phyloP scores from a whole-genome alignment of 225 moss, liverwort and hornwort species.

The Polytrichum commune region DNA sequence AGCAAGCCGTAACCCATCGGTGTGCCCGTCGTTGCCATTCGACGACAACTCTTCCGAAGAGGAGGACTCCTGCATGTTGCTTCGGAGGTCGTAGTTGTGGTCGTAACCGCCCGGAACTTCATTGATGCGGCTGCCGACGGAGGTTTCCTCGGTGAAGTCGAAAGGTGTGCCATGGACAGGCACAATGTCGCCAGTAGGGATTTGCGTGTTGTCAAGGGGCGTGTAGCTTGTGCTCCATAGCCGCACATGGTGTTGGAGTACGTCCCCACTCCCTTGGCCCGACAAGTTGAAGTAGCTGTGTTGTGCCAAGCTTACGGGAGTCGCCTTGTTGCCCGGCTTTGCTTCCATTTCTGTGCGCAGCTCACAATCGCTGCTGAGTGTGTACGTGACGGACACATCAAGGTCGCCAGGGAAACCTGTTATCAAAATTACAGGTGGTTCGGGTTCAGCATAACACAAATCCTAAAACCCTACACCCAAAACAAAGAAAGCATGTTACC shows the following conservation, averaged over 20 bases:
- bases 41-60: constrained; percentile 5
- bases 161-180: constrained; percentile 66
- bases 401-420: constrained; percentile 85
- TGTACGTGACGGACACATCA: constrained; percentile 71
- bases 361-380: constrained; percentile 46
- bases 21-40: constrained; percentile 4
- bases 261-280: constrained; percentile 59
- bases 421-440: too few relatives aligned
- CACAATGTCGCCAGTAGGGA: constrained; percentile 58
- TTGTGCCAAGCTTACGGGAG: constrained; percentile 72
- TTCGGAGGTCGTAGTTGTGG: constrained; percentile 77
- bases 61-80: constrained; percentile 13
- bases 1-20: constrained; percentile 43
- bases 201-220: constrained; percentile 40
- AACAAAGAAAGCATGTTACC: too few relatives aligned
- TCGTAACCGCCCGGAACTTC: constrained; percentile 74
- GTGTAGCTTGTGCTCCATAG: constrained; percentile 65
- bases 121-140: constrained; percentile 57
- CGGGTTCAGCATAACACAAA: too few relatives aligned
- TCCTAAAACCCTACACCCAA: too few relatives aligned
- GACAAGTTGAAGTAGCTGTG: constrained; percentile 81
- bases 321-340: constrained; percentile 58
- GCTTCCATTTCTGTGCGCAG: constrained; percentile 81
- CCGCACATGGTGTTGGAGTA: constrained; percentile 57
- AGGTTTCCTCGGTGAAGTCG: constrained; percentile 55